Percentiles rank a stretch among this genome's conserved stretches.
phyloP scores from a whole-genome alignment of 495 filamentous ascomycete species.

The Pseudoneurospora amorphoporcata region DNA sequence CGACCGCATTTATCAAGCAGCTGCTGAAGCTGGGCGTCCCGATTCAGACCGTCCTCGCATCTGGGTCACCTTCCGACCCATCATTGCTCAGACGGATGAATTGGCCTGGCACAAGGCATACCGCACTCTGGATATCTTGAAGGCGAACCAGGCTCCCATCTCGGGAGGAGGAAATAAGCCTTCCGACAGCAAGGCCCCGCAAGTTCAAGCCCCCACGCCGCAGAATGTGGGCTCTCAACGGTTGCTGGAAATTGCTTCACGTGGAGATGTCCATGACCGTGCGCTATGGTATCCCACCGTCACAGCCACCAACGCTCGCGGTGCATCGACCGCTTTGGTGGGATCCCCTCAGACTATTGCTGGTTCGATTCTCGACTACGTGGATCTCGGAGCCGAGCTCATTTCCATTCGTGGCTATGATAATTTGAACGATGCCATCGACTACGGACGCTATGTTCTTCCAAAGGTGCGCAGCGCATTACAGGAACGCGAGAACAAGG shows the following conservation, averaged over 20 bases:
- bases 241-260: conserved; percentile 39
- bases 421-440: conserved; percentile 44
- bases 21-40: conserved; percentile 31
- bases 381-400: conserved; percentile 40
- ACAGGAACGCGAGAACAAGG: conserved; percentile 15
- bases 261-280: conserved; percentile 45
- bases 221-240: conserved; percentile 46
- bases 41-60: conserved; percentile 36
- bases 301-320: conserved; percentile 42
- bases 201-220: conserved; percentile 18
- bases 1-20: conserved; percentile 41
- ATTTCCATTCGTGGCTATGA: conserved; percentile 47
- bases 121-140: conserved; percentile 33
- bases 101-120: conserved; percentile 45
- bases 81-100: conserved; percentile 44
- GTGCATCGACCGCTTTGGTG: conserved; percentile 46
- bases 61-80: conserved; percentile 48
- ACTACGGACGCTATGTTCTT: conserved; percentile 41
- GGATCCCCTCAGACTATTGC: conserved; percentile 38
- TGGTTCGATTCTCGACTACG: conserved; percentile 43
- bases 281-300: conserved; percentile 48
- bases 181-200: not conserved
- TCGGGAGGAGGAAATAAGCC: not conserved
- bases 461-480: conserved; percentile 35
- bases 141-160: conserved; percentile 16